These are phyloP conservation scores for Cladosporium sp. DNA, from an alignment of 2,329 filamentous ascomycete species.

Conservation along the genomic window DNA sequence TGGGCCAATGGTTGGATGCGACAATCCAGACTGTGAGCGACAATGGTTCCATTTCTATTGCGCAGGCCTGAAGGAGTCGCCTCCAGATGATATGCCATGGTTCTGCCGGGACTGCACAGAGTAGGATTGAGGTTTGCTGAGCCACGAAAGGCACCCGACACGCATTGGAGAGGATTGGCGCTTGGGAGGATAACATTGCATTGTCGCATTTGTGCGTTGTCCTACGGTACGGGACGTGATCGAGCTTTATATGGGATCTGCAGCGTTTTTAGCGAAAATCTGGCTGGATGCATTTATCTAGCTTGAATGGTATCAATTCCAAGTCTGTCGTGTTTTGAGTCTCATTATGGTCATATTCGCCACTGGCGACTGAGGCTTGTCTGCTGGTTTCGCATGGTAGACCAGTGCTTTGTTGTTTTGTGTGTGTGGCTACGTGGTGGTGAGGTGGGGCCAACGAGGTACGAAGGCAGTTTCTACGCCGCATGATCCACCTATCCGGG, in stretches of 20 bases:
- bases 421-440: background rate
- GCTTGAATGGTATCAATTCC: background rate
- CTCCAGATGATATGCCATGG: constrained; percentile 37
- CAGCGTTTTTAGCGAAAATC: constrained; percentile 4
- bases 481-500: background rate
- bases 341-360: background rate
- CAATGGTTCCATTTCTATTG: constrained; percentile 84
- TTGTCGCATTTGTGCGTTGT: background rate
- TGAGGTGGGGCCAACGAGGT: background rate
- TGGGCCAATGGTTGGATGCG: constrained; percentile 72
- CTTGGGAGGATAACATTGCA: background rate
- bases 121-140: background rate
- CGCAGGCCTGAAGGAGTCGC: constrained; percentile 65
- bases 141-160: background rate
- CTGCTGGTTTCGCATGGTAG: background rate
- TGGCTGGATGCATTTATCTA: constrained; percentile 2
- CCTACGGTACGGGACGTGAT: background rate
- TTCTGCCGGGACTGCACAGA: constrained; percentile 27
- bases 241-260: constrained; percentile 4
- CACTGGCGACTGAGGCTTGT: background rate
- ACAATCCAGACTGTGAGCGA: constrained; percentile 70
- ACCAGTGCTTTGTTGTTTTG: background rate
- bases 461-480: background rate
- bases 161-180: background rate
- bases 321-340: background rate